Conservation (phyloP, 2,329 filamentous ascomycete genomes). For the Penicillium sp. region DNA sequence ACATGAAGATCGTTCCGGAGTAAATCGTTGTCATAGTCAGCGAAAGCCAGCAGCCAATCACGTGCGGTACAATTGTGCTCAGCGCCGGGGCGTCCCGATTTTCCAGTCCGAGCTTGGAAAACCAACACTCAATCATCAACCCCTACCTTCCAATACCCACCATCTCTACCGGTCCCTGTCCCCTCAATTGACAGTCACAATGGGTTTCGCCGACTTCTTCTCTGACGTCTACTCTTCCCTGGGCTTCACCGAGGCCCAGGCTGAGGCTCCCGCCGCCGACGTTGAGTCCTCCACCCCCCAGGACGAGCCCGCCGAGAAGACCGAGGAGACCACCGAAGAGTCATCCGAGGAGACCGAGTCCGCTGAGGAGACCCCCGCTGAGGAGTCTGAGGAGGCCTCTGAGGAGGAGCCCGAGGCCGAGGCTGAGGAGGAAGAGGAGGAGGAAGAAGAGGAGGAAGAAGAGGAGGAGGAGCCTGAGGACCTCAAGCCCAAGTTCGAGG, state of each 20-base stretch:
- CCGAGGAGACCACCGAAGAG: conserved; percentile 26
- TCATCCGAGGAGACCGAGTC: conserved; percentile 44
- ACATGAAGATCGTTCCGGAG: not conserved
- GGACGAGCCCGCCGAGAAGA: conserved; percentile 42
- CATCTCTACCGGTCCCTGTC: conserved; percentile 22
- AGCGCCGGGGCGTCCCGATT: conserved; percentile 43
- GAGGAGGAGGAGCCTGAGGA: conserved; percentile 81
- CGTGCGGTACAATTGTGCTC: conserved; percentile 39
- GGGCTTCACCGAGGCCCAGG: conserved; percentile 60
- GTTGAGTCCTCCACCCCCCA: conserved; percentile 48
- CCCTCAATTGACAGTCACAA: conserved; percentile 44
- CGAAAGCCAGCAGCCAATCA: conserved; percentile 36
- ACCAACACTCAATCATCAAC: conserved; percentile 32
- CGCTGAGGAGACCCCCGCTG: conserved; percentile 49
- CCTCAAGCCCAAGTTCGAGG: conserved; percentile 82
- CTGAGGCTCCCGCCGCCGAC: conserved; percentile 59
- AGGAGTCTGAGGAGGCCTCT: conserved; percentile 52
- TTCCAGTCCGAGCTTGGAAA: conserved; percentile 41
- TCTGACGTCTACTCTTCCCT: conserved; percentile 65
- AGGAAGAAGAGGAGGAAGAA: conserved; percentile 77
- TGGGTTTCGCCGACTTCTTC: conserved; percentile 67
- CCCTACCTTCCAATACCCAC: conserved; percentile 29
- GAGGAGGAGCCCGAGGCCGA: conserved; percentile 68
- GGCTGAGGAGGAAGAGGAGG: conserved; percentile 76
- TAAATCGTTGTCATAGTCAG: not conserved